Evolutionary conservation across 75 land plant species (phyloP).

Genomic region (Pinus tabuliformis): DNA sequence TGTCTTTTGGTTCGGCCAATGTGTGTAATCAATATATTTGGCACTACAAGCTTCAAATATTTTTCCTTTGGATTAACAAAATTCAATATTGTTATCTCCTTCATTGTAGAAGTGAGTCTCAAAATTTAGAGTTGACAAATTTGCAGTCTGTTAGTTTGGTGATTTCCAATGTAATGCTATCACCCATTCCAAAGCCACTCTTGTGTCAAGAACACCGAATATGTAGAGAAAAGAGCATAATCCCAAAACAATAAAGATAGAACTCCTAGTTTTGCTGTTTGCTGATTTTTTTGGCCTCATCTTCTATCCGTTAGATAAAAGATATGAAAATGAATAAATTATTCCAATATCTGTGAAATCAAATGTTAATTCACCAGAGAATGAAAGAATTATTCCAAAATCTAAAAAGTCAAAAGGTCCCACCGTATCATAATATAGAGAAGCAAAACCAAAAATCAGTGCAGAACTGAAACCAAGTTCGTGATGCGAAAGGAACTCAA

Average conservation of each 20-base stretch:
- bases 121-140: constrained; percentile 46
- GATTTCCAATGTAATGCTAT: constrained; percentile 56
- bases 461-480: too few species aligned
- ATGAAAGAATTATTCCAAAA: too few species aligned
- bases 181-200: constrained; percentile 74
- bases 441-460: too few species aligned
- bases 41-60: constrained; percentile 57
- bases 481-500: too few species aligned
- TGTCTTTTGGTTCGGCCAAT: constrained; percentile 84
- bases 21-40: constrained; percentile 76
- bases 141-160: constrained; percentile 52
- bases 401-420: too few species aligned
- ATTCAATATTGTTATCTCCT: constrained; percentile 11
- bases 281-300: constrained; percentile 38
- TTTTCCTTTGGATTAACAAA: constrained; percentile 25
- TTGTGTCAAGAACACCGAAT: constrained; percentile 85
- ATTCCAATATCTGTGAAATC: too few species aligned
- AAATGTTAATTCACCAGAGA: too few species aligned
- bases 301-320: constrained; percentile 16
- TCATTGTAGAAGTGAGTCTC: constrained; percentile 72
- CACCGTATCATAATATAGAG: too few species aligned
- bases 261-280: constrained; percentile 55
- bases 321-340: background rate
- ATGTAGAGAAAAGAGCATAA: constrained; percentile 80
- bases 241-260: constrained; percentile 66